phyloP scores from a whole-genome alignment of 805 yeast genomes.

The Zygotorulaspora sp. region DNA sequence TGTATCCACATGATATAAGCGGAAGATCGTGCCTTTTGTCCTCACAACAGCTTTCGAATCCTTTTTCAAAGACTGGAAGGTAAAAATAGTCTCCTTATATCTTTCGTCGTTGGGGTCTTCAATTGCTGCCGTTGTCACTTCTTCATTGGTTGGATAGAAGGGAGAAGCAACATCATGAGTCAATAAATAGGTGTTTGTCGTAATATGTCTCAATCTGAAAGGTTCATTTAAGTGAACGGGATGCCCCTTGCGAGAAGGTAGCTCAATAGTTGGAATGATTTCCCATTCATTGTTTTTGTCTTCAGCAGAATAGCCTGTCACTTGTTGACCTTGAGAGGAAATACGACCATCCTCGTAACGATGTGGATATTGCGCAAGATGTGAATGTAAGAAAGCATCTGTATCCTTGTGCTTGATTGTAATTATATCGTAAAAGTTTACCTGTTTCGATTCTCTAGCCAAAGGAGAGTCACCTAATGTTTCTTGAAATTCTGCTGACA shows the following conservation, averaged over 20 bases:
- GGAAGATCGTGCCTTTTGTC: conserved; percentile 66
- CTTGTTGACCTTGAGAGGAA: conserved; percentile 92
- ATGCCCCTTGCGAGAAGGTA: conserved; percentile 40
- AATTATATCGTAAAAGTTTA: conserved; percentile 70
- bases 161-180: conserved; percentile 98
- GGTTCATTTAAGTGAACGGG: conserved; percentile 66
- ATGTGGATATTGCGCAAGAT: conserved; percentile 67
- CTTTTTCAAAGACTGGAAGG: conserved; percentile 57
- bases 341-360: conserved; percentile 96
- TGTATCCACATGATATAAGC: conserved; percentile 76
- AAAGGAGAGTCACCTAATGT: conserved; percentile 79
- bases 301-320: conserved; percentile 58
- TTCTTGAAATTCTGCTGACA: conserved; percentile 95
- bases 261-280: conserved; percentile 58
- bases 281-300: conserved; percentile 82
- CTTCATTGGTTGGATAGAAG: conserved; percentile 84
- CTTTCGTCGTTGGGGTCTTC: conserved; percentile 54
- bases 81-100: conserved; percentile 74
- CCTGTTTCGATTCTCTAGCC: conserved; percentile 62
- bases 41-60: conserved; percentile 45
- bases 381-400: conserved; percentile 78
- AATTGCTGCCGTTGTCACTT: conserved; percentile 67
- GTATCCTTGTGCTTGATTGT: conserved; percentile 81
- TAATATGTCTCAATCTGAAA: conserved; percentile 75
- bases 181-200: conserved; percentile 71